These are phyloP conservation scores for Mallotus nudiflorus DNA, from an alignment of 345 rosid genomes.

Conservation along the genomic window DNA sequence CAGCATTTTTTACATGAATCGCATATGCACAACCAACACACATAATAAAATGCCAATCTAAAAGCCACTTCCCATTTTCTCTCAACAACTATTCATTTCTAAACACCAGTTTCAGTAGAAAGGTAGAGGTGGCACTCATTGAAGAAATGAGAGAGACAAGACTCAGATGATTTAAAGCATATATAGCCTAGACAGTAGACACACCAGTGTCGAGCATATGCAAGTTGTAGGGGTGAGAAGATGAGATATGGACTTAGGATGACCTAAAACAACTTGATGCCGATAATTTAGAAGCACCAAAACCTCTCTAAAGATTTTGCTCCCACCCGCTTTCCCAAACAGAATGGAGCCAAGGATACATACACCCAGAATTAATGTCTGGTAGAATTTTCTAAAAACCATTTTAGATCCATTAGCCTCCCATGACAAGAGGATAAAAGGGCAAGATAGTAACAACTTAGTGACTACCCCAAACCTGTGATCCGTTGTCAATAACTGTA, in stretches of 20 bases:
- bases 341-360: not conserved
- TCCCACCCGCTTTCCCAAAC: no score
- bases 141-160: not conserved
- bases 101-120: not conserved
- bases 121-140: not conserved
- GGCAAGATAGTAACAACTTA: conserved; percentile 8
- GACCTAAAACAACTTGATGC: not conserved
- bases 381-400: not conserved
- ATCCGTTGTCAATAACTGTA: conserved; percentile 76
- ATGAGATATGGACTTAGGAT: not conserved
- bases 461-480: conserved; percentile 53
- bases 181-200: not conserved
- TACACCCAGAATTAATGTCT: not conserved
- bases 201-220: not conserved
- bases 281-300: not conserved
- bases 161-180: not conserved
- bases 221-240: not conserved
- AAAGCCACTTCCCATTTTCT: not conserved
- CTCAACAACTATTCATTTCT: not conserved
- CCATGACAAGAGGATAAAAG: not conserved
- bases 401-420: not conserved
- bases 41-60: not conserved
- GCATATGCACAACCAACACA: not conserved
- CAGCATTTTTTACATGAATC: not conserved
- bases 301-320: not conserved